These are phyloP conservation scores for Cutaneotrichosporon cavernicola DNA, from an alignment of 1,284 basidiomycete genomes.

Conservation along the genomic window DNA sequence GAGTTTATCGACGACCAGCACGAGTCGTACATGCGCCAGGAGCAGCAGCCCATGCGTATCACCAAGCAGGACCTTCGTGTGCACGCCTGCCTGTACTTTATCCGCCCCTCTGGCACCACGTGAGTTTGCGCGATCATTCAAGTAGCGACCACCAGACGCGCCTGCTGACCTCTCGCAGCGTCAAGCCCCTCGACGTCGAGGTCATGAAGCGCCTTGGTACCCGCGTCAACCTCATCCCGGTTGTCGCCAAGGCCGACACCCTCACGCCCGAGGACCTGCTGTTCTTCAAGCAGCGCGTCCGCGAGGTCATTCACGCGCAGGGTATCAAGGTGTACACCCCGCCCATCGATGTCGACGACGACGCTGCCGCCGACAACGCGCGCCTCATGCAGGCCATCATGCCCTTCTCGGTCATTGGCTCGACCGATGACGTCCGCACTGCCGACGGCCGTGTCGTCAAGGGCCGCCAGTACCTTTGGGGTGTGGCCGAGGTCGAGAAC, in stretches of 20 bases:
- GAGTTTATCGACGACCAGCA: conserved; percentile 99
- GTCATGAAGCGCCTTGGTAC: conserved; percentile 98
- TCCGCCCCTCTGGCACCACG: conserved; percentile 94
- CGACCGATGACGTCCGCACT: conserved; percentile 89
- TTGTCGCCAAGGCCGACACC: conserved; percentile 94
- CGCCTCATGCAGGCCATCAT: conserved; percentile 80
- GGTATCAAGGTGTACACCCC: conserved; percentile 94
- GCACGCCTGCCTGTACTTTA: conserved; percentile 97
- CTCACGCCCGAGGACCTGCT: conserved; percentile 89
- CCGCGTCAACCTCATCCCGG: conserved; percentile 95
- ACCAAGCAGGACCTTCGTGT: conserved; percentile 95
- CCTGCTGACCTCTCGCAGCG: conserved; percentile 54
- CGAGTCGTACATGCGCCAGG: conserved; percentile 98
- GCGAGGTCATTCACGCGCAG: conserved; percentile 85
- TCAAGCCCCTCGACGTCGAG: conserved; percentile 98
- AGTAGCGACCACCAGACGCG: background rate
- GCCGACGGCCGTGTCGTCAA: conserved; percentile 90
- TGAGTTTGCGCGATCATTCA: conserved; percentile 54
- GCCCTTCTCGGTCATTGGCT: conserved; percentile 98
- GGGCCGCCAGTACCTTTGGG: conserved; percentile 99
- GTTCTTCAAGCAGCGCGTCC: conserved; percentile 89
- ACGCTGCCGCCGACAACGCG: conserved; percentile 82
- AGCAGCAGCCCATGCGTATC: conserved; percentile 91
- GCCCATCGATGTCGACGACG: conserved; percentile 88
- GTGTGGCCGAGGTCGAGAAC: conserved; percentile 84